These are phyloP conservation scores for Pythium utonaiense DNA, from an alignment of 352 stramenopile species.

Conservation along the genomic window DNA sequence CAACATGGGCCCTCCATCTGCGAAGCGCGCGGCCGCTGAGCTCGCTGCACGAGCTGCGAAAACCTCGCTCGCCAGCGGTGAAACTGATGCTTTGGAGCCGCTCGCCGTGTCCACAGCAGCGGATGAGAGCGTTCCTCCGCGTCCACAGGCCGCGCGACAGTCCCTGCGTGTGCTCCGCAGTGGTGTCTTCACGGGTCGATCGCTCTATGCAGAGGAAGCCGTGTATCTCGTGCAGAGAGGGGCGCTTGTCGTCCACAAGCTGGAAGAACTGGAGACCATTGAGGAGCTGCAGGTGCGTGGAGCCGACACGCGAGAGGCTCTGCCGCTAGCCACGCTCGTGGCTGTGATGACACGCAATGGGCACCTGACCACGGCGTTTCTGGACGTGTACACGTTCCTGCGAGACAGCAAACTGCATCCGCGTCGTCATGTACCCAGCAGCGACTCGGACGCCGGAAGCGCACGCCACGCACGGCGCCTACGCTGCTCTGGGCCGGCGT, in stretches of 20 bases:
- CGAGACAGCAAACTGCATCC: conserved; percentile 69
- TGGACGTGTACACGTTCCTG: conserved; percentile 57
- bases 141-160: background rate
- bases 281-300: conserved; percentile 2
- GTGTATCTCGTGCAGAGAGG: conserved; percentile 59
- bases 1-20: conserved; percentile 57
- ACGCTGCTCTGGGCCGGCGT: conserved; percentile 30
- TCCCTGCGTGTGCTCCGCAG: conserved; percentile 21
- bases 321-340: conserved; percentile 28
- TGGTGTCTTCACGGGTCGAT: conserved; percentile 48
- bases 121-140: background rate
- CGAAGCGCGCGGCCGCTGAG: conserved; percentile 26
- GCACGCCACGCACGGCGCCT: no score
- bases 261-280: conserved; percentile 9
- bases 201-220: conserved; percentile 67
- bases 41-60: background rate
- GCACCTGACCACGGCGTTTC: conserved; percentile 34
- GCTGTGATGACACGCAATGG: conserved; percentile 26
- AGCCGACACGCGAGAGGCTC: conserved; percentile 2
- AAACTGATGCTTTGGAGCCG: background rate
- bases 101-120: background rate
- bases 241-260: conserved; percentile 41
- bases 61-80: no score
- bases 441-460: background rate
- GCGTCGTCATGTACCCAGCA: conserved; percentile 22